Evolutionary conservation across 805 yeast species (phyloP), one percentile per base, ranked within the genome.

Genomic region (Priceomyces carsonii): DNA sequence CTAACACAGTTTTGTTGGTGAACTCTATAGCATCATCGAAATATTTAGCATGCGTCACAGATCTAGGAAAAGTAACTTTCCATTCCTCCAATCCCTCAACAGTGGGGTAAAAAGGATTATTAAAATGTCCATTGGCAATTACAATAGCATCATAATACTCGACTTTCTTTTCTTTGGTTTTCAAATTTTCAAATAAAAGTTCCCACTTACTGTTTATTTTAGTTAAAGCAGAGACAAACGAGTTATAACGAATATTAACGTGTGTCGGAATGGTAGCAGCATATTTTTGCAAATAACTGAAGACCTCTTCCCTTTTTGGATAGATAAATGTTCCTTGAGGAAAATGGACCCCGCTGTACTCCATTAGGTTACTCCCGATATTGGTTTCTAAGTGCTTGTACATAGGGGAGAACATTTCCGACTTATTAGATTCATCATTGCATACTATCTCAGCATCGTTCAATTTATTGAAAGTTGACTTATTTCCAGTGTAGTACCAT

Each of bases 321-420:
- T 79, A 88, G 9, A 63, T 51, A 9, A 77, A 77, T 6, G 69
- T 53, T 4, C 34, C 38, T 8, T 26, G 26, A 3, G 47, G 44
- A 29, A 53, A 55, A 16, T 38, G 43, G 7, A 43, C 35, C 9
- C 40, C 32, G 10, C 29, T 23, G 33, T 39, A 85, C 34, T 77
- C 80, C 95, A 88, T 87, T 31, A 85, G 53, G 18, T 66, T 66
- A 30, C 70, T 69, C 20, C 80, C 78, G 16, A 85, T 75, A 51
- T 85, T 85, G 5, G 95, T 83, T 52, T 82, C 89, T 38, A 85
- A 61, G 26, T 65, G 56, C 33, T 79, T 75, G 53, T 86, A 86
- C 51, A 83, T 76, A 0, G 90, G 68, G 42, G 46, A 66, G 62
- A 46, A 63, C 45, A 36, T 42, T 44, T 14, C 45, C 26, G 42